phyloP scores from a whole-genome alignment of 148 eudicot species.

The Chenopodium album region DNA sequence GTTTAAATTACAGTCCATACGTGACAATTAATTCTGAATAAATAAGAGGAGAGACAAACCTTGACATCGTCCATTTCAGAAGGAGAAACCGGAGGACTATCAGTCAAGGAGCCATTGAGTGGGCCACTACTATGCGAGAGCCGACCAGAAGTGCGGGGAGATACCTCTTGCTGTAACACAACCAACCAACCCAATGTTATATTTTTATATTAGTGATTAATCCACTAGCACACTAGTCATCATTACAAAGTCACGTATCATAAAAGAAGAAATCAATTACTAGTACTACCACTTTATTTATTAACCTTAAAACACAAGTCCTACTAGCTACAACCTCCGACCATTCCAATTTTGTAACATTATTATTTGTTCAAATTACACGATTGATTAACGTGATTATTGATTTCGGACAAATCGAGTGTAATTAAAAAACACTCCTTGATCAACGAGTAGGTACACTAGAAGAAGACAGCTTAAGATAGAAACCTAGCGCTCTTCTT shows the following conservation, averaged over 20 bases:
- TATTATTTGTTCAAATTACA: too few relatives aligned
- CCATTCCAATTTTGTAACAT: too few relatives aligned
- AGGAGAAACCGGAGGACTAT: slow-evolving; percentile 92
- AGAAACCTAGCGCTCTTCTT: neutral
- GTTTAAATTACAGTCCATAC: too few relatives aligned
- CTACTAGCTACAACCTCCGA: neutral
- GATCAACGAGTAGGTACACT: neutral
- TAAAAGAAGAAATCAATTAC: too few relatives aligned
- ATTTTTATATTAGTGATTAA: neutral
- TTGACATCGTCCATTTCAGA: slow-evolving; percentile 84
- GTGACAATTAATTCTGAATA: too few relatives aligned
- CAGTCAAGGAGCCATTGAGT: slow-evolving; percentile 81
- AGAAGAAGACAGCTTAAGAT: neutral
- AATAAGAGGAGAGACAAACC: slow-evolving; percentile 36
- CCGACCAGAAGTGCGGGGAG: slow-evolving; percentile 96
- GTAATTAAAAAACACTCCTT: neutral
- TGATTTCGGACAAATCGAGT: too few relatives aligned
- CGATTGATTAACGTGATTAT: too few relatives aligned
- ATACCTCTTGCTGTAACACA: slow-evolving; percentile 71
- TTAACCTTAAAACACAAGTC: slow-evolving; percentile 3
- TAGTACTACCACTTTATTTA: neutral
- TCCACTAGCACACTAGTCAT: neutral
- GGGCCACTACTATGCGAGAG: slow-evolving; percentile 97
- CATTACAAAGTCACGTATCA: neutral
- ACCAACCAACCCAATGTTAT: neutral